Evolutionary conservation across 202 grass and related monocot species (phyloP).

Genomic region (Brachypodium distachyon): DNA sequence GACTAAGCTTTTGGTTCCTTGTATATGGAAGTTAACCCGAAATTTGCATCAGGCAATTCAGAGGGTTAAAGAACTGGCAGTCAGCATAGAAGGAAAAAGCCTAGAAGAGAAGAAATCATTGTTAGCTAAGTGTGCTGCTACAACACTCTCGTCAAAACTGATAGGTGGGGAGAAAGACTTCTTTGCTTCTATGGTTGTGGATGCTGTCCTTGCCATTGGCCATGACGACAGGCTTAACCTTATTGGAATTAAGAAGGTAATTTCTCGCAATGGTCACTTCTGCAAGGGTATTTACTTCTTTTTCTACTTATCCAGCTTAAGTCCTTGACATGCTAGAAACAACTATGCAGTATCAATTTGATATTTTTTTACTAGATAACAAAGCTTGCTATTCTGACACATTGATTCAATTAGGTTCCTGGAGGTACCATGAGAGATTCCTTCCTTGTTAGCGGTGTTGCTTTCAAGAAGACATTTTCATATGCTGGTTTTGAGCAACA

Average conservation of each 20-base stretch:
- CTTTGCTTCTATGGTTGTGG: constrained; percentile 84
- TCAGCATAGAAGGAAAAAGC: constrained; percentile 95
- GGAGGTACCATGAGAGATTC: constrained; percentile 94
- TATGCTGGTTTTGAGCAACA: constrained; percentile 96
- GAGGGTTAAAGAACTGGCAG: constrained; percentile 76
- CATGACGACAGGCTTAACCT: constrained; percentile 86
- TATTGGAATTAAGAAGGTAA: constrained; percentile 92
- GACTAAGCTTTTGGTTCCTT: neutral
- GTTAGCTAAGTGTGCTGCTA: constrained; percentile 81
- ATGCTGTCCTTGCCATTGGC: constrained; percentile 81
- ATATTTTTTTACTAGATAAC: neutral
- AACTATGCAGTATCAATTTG: neutral
- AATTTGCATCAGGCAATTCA: constrained; percentile 53
- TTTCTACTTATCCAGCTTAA: neutral
- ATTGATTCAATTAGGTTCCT: constrained; percentile 58
- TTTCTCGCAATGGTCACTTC: neutral
- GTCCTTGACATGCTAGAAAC: neutral
- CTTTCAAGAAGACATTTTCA: constrained; percentile 97
- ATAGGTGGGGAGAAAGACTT: constrained; percentile 94
- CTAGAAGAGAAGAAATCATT: constrained; percentile 85
- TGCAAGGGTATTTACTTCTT: neutral
- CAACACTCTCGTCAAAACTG: constrained; percentile 83
- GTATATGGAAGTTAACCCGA: neutral
- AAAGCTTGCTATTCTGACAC: neutral
- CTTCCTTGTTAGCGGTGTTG: constrained; percentile 87